Percentiles rank a stretch among this genome's conserved stretches.
phyloP scores from a whole-genome alignment of 495 filamentous ascomycete genomes.

The Aeminium ludgeri region DNA sequence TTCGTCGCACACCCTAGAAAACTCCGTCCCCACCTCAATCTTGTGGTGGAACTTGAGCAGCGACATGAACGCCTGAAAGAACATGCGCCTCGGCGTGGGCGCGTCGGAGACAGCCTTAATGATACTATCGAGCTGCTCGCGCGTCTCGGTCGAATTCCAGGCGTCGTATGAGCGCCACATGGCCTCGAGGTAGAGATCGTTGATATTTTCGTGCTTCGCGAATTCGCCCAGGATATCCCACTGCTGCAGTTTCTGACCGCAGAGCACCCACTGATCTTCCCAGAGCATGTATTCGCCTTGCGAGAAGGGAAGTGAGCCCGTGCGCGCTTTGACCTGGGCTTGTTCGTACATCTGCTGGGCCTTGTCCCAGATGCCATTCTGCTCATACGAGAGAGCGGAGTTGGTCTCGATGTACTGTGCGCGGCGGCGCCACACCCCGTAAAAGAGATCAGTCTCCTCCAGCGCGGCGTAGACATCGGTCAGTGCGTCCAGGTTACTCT shows the following conservation, averaged over 20 bases:
- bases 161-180: conserved; percentile 87
- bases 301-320: conserved; percentile 82
- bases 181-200: conserved; percentile 88
- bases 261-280: conserved; percentile 98
- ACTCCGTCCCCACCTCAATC: conserved; percentile 61
- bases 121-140: conserved; percentile 73
- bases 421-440: conserved; percentile 88
- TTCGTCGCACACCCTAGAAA: conserved; percentile 81
- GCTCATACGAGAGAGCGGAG: conserved; percentile 88
- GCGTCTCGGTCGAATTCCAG: conserved; percentile 70
- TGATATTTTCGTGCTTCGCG: conserved; percentile 97
- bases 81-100: conserved; percentile 77
- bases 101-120: conserved; percentile 96
- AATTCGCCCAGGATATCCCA: conserved; percentile 96
- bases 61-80: conserved; percentile 97
- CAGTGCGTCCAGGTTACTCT: conserved; percentile 87
- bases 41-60: conserved; percentile 84
- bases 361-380: conserved; percentile 98
- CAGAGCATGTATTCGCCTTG: conserved; percentile 95
- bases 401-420: conserved; percentile 95
- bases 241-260: conserved; percentile 94
- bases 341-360: conserved; percentile 89
- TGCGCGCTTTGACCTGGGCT: conserved; percentile 91
- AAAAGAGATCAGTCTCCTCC: conserved; percentile 92
- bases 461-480: conserved; percentile 77